phyloP scores from a whole-genome alignment of 176 grass and related monocot species.

The Oryza nivara region DNA sequence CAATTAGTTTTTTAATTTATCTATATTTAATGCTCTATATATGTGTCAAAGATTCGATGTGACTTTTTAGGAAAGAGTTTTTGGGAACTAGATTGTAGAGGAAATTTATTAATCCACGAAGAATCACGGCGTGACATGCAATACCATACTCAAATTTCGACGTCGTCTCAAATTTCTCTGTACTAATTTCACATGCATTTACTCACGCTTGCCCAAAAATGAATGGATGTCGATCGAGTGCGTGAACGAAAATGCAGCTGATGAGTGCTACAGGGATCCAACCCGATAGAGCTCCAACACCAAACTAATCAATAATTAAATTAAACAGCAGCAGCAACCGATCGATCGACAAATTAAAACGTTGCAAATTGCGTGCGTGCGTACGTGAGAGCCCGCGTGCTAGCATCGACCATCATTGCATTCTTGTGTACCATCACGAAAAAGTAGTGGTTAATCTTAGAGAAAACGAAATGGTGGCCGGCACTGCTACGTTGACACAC shows the following conservation, averaged over 20 bases:
- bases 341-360: neutral
- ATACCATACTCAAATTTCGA: no score
- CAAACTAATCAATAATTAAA: neutral
- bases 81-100: no score
- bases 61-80: no score
- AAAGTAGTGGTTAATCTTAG: neutral
- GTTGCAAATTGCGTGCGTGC: neutral
- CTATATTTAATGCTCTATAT: no score
- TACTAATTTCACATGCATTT: neutral
- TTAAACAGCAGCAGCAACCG: no score
- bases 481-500: no score
- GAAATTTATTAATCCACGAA: no score
- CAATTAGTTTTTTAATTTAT: no score
- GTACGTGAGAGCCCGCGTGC: neutral
- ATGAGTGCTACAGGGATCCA: constrained; percentile 17
- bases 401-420: neutral
- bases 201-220: neutral
- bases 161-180: neutral
- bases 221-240: neutral
- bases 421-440: neutral
- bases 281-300: neutral
- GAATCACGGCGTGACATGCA: no score
- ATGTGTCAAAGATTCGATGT: no score
- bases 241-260: neutral
- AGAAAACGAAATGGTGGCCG: neutral